These are phyloP conservation scores for Austroboletus niveus DNA, from an alignment of 1,284 basidiomycete genomes.

Conservation along the genomic window DNA sequence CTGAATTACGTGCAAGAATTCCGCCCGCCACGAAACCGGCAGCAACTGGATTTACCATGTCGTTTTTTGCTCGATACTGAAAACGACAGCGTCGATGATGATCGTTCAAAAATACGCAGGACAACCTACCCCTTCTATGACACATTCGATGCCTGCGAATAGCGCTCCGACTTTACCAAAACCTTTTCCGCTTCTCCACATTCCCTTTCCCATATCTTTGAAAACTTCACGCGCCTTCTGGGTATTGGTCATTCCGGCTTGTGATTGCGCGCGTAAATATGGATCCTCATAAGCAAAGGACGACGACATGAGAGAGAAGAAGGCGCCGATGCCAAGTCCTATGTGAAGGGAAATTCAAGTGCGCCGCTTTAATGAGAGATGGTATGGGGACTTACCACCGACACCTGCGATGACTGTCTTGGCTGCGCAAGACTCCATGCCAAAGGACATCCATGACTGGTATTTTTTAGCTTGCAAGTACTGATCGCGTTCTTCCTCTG, in stretches of 20 bases:
- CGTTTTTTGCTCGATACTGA: constrained; percentile 94
- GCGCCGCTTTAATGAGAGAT: constrained; percentile 5
- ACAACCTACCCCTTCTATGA: constrained; percentile 87
- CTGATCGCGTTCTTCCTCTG: constrained; percentile 75
- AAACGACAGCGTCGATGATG: constrained; percentile 5
- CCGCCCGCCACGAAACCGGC: constrained; percentile 78
- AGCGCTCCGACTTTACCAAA: constrained; percentile 95
- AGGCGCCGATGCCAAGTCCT: constrained; percentile 92
- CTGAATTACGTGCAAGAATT: constrained; percentile 81
- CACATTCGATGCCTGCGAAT: constrained; percentile 93
- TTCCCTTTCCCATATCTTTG: constrained; percentile 91
- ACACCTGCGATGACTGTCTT: constrained; percentile 82
- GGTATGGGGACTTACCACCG: constrained; percentile 56
- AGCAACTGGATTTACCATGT: constrained; percentile 80
- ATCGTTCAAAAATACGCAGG: background rate
- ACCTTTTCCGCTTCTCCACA: constrained; percentile 89
- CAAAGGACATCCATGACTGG: constrained; percentile 64
- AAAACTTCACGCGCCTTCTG: constrained; percentile 88
- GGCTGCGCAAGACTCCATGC: constrained; percentile 82
- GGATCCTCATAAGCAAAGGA: constrained; percentile 97
- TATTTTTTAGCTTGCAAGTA: constrained; percentile 73
- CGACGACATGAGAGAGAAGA: constrained; percentile 95
- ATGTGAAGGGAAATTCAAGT: constrained; percentile 2
- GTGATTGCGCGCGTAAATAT: constrained; percentile 66
- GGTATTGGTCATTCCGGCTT: constrained; percentile 56